Evolutionary conservation across 1,284 basidiomycete genomes (phyloP), one percentile per base, ranked within the genome.

Genomic region (Rhizoctonia solani): DNA sequence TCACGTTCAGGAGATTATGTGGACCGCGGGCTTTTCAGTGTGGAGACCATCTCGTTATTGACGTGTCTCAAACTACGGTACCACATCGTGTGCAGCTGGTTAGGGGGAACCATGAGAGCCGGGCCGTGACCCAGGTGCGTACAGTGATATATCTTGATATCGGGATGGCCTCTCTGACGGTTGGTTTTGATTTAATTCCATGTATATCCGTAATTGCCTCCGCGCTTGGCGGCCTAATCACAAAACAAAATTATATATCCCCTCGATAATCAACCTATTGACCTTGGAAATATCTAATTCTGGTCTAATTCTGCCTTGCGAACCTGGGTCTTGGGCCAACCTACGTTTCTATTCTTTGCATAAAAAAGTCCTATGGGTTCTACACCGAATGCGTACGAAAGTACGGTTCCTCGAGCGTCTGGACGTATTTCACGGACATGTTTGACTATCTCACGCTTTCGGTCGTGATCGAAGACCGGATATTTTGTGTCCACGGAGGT

Each of bases 361-460:
- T n/a, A n/a, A n/a, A n/a, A n/a, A n/a, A 99, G 94, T 97, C 95
- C 19, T 99, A 99, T 76, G 97, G 97, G 14, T 99, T 99, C 81
- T 99, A 99, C 79, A 92, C 94, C 34, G 97, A 99, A 83, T 99
- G 97, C 75, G 88, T 95, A 46, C 86, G 96, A 55, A 99, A 99
- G 80, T 99, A 99, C 75, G 96, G 95, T 68, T 90, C 91, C 2
- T 88, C 95, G 27, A 91, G 93, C 73, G 96, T 98, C 42, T 99
- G 97, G 97, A 95, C 93, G 41, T 98, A 98, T 78, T 99, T 99
- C 75, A 99, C 97, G 69, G 97, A 99, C 81, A 98, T 99, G 97
- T 99, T 99, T 78, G 97, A 99, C 82, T 99, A 96, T 79, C 80
- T 99, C 71, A 99, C 97, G 5, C 82, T 99, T 56, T 95, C 92